These are phyloP conservation scores for Flaveria sonorensis DNA, from an alignment of 129 eudicot species.

Conservation along the genomic window DNA sequence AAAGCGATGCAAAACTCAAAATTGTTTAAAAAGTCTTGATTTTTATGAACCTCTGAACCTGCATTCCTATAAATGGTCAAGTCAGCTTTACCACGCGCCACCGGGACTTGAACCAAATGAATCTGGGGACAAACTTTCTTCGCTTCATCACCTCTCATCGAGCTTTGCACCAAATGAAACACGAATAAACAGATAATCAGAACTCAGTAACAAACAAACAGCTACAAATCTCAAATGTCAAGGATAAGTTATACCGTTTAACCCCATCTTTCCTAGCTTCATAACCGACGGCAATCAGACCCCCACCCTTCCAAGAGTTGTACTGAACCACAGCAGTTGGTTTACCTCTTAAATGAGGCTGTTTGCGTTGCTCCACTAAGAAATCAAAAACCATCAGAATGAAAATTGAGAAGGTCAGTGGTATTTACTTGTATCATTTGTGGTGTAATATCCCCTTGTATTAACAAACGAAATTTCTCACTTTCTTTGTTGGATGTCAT, in stretches of 20 bases:
- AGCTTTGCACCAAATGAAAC: constrained; percentile 43
- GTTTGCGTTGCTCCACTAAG: constrained; percentile 89
- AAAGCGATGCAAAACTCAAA: constrained; percentile 1
- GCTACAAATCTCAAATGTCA: constrained; percentile 3
- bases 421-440: no score
- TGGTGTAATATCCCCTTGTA: no score
- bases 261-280: constrained; percentile 91
- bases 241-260: constrained; percentile 56
- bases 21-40: background rate
- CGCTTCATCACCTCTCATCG: constrained; percentile 97
- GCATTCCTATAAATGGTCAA: constrained; percentile 81
- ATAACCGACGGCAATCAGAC: constrained; percentile 86
- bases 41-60: constrained; percentile 79
- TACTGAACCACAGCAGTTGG: constrained; percentile 97
- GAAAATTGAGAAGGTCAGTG: background rate
- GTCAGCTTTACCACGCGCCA: constrained; percentile 97
- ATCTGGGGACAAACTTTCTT: constrained; percentile 83
- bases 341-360: constrained; percentile 70
- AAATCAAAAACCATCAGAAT: background rate
- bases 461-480: no score
- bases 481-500: no score
- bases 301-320: constrained; percentile 98
- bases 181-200: background rate
- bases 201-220: background rate
- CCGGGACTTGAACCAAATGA: constrained; percentile 89